Percentiles rank a stretch among this genome's conserved stretches.
Conservation (phyloP, 2,329 filamentous ascomycete species). For the Xenoacremonium recifei region DNA sequence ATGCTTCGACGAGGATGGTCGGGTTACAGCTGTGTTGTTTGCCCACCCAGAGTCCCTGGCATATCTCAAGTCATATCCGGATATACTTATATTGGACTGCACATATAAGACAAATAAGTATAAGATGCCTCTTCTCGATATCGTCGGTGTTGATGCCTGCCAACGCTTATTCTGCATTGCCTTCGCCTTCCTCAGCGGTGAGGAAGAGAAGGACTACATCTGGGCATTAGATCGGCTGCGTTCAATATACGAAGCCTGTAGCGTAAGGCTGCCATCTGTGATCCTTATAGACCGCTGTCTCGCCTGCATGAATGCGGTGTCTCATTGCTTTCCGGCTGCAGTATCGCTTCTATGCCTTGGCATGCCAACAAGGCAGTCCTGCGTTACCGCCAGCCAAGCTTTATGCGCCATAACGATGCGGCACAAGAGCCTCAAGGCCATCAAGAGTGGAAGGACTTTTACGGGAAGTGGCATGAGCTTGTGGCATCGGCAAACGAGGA, state of each 20-base stretch:
- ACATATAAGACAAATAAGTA: constrained; percentile 13
- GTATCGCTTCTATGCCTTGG: constrained; percentile 10
- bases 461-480: not conserved
- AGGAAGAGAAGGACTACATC: constrained; percentile 12
- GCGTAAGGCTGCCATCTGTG: constrained; percentile 8
- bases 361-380: constrained; percentile 3
- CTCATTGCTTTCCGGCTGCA: constrained; percentile 9
- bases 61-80: constrained; percentile 15
- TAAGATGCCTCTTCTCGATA: constrained; percentile 20
- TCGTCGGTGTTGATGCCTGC: constrained; percentile 18
- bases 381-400: not conserved
- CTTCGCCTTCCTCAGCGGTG: constrained; percentile 15
- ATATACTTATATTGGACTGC: constrained; percentile 16
- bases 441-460: not conserved
- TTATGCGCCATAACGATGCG: not conserved
- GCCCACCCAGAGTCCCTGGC: constrained; percentile 16
- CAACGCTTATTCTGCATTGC: constrained; percentile 20
- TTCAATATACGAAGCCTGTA: constrained; percentile 11
- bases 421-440: not conserved
- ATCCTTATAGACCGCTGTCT: constrained; percentile 13
- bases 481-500: not conserved
- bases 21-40: constrained; percentile 17
- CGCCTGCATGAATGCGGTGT: constrained; percentile 8
- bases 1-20: constrained; percentile 10
- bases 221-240: constrained; percentile 15